phyloP scores from a whole-genome alignment of 768 basidiomycete species.

The Boletus reticulatus region DNA sequence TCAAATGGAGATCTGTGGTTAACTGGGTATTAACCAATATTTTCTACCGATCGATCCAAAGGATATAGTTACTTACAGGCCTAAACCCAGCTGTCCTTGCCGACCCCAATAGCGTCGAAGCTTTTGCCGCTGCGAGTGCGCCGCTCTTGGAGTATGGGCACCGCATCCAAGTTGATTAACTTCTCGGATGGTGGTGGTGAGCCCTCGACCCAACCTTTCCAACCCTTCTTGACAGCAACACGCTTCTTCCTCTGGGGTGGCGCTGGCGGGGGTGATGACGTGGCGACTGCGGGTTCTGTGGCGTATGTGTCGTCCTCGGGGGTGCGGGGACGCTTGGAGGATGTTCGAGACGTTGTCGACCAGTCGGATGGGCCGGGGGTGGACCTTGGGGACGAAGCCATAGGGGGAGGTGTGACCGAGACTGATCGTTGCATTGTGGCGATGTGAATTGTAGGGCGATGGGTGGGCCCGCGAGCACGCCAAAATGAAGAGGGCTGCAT shows the following conservation, averaged over 20 bases:
- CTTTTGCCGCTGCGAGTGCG: slow-evolving; percentile 82
- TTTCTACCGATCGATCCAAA: slow-evolving; percentile 48
- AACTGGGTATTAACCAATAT: slow-evolving; percentile 31
- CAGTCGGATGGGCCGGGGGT: slow-evolving; percentile 78
- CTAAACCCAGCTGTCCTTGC: slow-evolving; percentile 76
- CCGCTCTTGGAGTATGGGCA: slow-evolving; percentile 67
- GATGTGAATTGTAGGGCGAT: slow-evolving; percentile 66
- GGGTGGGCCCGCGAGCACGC: slow-evolving; percentile 46
- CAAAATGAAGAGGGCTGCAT: slow-evolving; percentile 55
- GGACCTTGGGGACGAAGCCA: slow-evolving; percentile 61
- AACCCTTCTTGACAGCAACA: slow-evolving; percentile 70
- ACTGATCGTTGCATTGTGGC: slow-evolving; percentile 65
- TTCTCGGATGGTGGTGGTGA: slow-evolving; percentile 78
- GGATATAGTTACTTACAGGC: slow-evolving; percentile 38
- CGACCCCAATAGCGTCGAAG: slow-evolving; percentile 79
- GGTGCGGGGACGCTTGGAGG: slow-evolving; percentile 77
- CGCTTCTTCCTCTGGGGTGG: slow-evolving; percentile 56
- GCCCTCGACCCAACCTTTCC: slow-evolving; percentile 92
- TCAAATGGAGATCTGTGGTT: slow-evolving; percentile 1
- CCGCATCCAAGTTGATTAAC: slow-evolving; percentile 77
- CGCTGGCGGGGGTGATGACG: slow-evolving; percentile 20
- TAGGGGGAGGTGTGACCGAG: slow-evolving; percentile 74
- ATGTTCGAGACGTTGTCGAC: slow-evolving; percentile 69
- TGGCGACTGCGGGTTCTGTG: slow-evolving; percentile 20
- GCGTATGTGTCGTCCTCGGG: slow-evolving; percentile 60